Percentiles rank a stretch among this genome's conserved stretches.
Evolutionary conservation across 805 yeast species (phyloP).

Genomic region (Yarrowia sp.): DNA sequence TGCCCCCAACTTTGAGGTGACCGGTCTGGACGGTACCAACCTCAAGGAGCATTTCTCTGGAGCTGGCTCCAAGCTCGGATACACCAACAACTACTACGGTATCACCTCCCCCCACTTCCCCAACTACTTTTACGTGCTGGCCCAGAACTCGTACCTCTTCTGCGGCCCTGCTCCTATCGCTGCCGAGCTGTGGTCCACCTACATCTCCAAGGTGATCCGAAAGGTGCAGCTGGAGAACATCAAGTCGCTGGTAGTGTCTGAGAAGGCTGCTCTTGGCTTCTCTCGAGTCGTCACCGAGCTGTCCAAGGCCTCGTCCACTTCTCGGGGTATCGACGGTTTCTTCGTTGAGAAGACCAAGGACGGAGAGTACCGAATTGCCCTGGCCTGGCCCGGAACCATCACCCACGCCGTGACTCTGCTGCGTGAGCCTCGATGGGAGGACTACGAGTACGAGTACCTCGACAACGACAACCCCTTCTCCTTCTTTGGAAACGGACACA

Average conservation of each 20-base stretch:
- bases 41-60: slow-evolving; percentile 39
- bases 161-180: slow-evolving; percentile 39
- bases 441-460: slow-evolving; percentile 41
- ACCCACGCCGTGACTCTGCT: slow-evolving; percentile 40
- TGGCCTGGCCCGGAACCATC: slow-evolving; percentile 41
- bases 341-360: slow-evolving; percentile 30
- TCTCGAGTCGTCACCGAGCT: slow-evolving; percentile 20
- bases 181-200: slow-evolving; percentile 38
- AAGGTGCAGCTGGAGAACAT: slow-evolving; percentile 40
- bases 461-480: slow-evolving; percentile 40
- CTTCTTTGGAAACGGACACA: slow-evolving; percentile 42
- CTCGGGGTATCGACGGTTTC: slow-evolving; percentile 33
- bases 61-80: slow-evolving; percentile 35
- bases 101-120: slow-evolving; percentile 43
- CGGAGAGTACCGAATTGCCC: slow-evolving; percentile 32
- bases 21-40: slow-evolving; percentile 39
- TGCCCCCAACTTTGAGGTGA: slow-evolving; percentile 36
- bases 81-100: slow-evolving; percentile 41
- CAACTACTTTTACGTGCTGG: slow-evolving; percentile 41
- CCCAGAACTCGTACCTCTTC: slow-evolving; percentile 38
- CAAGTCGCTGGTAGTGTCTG: slow-evolving; percentile 33
- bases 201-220: slow-evolving; percentile 37
- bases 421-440: slow-evolving; percentile 40
- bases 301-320: slow-evolving; percentile 30
- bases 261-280: slow-evolving; percentile 39